A percentile compares a stretch with the other conserved stretches of the same genome.
Conservation (phyloP, 2,329 filamentous ascomycete genomes). For the Clonostachys rosea region DNA sequence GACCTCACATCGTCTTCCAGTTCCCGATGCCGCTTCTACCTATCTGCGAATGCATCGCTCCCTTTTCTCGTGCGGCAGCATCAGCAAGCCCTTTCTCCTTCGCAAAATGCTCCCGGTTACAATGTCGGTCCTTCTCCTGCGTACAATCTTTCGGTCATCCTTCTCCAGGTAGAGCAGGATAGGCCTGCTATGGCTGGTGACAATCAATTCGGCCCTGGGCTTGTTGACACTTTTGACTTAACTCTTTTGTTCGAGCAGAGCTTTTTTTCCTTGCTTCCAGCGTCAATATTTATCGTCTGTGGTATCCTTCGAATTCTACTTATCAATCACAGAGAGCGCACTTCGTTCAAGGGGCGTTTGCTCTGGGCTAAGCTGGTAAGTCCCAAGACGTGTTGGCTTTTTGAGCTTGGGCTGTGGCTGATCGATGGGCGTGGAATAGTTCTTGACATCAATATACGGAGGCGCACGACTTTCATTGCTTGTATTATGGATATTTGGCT, state of each 20-base stretch:
- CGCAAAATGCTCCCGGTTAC: too few species aligned
- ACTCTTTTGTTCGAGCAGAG: conserved; percentile 21
- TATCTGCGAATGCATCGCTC: too few species aligned
- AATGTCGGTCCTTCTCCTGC: too few species aligned
- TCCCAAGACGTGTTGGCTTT: not conserved
- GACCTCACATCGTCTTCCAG: too few species aligned
- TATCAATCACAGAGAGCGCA: conserved; percentile 5
- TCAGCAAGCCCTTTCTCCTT: too few species aligned
- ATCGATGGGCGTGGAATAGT: conserved; percentile 4
- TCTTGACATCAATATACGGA: conserved; percentile 3
- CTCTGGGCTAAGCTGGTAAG: conserved; percentile 15
- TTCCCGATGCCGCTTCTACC: too few species aligned
- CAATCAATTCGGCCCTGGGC: conserved; percentile 14
- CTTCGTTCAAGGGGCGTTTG: conserved; percentile 2
- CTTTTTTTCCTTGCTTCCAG: conserved; percentile 17
- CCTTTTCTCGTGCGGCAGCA: too few species aligned
- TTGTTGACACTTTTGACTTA: conserved; percentile 17
- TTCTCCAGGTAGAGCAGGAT: too few species aligned
- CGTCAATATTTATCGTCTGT: conserved; percentile 13
- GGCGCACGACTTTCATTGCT: conserved; percentile 14
- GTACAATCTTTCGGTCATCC: too few species aligned
- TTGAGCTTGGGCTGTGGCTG: not conserved
- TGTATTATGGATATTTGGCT: conserved; percentile 15
- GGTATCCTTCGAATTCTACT: conserved; percentile 8
- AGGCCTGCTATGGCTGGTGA: conserved; percentile 1